Evolutionary conservation across 768 basidiomycete genomes (phyloP).

Genomic region (Leucocoprinus birnbaumii): DNA sequence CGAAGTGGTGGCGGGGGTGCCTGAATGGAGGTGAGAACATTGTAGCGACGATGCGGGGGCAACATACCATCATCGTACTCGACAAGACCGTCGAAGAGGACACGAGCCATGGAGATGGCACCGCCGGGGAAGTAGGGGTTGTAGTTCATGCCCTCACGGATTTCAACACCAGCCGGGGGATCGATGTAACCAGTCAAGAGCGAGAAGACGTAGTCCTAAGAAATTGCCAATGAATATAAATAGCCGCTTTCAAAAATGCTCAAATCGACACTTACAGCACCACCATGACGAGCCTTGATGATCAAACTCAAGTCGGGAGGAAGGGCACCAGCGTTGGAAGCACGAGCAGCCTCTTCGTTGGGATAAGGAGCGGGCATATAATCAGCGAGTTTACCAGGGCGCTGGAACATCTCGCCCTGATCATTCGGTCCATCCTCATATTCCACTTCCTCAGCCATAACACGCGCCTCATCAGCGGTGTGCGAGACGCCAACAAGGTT

Average conservation of each 20-base stretch:
- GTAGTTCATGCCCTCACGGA: conserved; percentile 98
- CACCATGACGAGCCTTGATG: conserved; percentile 96
- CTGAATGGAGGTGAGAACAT: conserved; percentile 34
- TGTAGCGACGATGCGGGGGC: not conserved
- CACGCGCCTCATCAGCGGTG: conserved; percentile 84
- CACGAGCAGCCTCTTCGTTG: conserved; percentile 96
- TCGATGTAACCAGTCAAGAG: conserved; percentile 97
- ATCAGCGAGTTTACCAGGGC: conserved; percentile 97
- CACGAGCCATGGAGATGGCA: conserved; percentile 97
- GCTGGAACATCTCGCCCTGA: conserved; percentile 96
- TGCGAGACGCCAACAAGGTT: conserved; percentile 98
- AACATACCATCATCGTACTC: conserved; percentile 88
- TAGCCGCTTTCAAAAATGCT: not conserved
- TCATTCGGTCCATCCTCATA: conserved; percentile 95
- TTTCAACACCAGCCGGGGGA: conserved; percentile 90
- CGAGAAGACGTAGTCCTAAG: conserved; percentile 95
- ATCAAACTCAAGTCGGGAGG: conserved; percentile 98
- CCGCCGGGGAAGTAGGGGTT: conserved; percentile 99
- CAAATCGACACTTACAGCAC: conserved; percentile 62
- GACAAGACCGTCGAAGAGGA: conserved; percentile 92
- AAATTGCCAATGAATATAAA: not conserved
- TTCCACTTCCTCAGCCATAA: conserved; percentile 95
- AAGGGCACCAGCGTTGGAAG: conserved; percentile 90
- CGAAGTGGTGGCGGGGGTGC: conserved; percentile 92
- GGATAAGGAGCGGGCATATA: conserved; percentile 95